These are phyloP conservation scores for Macrotyloma uniflorum DNA, from an alignment of 306 rosid genomes.

Conservation along the genomic window DNA sequence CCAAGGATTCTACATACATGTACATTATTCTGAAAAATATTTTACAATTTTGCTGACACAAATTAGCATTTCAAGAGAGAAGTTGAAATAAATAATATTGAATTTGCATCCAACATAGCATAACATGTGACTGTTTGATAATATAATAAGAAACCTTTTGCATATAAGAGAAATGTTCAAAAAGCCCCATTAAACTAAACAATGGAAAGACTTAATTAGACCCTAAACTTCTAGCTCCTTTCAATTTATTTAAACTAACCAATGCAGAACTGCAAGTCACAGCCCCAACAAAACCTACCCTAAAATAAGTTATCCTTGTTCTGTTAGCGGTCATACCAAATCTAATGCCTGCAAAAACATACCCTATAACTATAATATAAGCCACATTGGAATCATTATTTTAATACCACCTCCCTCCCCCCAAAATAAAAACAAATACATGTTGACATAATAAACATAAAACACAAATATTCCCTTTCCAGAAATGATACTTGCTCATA, in stretches of 20 bases:
- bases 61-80: background rate
- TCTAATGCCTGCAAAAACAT: too few relatives aligned
- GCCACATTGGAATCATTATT: background rate
- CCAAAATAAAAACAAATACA: background rate
- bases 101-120: conserved; percentile 9
- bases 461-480: background rate
- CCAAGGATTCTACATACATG: background rate
- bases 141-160: conserved; percentile 6
- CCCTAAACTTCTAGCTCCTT: background rate
- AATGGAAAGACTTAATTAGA: too few relatives aligned
- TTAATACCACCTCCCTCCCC: background rate
- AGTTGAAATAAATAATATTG: background rate
- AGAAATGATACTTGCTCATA: background rate
- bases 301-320: background rate
- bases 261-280: conserved; percentile 14
- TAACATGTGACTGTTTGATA: conserved; percentile 9
- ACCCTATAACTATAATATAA: too few relatives aligned
- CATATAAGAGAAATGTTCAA: background rate
- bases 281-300: background rate
- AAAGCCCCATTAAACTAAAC: background rate
- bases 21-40: background rate
- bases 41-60: conserved; percentile 9
- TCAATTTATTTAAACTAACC: conserved; percentile 7
- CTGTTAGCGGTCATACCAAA: too few relatives aligned
- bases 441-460: background rate